Base-by-base conservation (phyloP, 208 protist species). In the Trypanosoma grayi region DNA sequence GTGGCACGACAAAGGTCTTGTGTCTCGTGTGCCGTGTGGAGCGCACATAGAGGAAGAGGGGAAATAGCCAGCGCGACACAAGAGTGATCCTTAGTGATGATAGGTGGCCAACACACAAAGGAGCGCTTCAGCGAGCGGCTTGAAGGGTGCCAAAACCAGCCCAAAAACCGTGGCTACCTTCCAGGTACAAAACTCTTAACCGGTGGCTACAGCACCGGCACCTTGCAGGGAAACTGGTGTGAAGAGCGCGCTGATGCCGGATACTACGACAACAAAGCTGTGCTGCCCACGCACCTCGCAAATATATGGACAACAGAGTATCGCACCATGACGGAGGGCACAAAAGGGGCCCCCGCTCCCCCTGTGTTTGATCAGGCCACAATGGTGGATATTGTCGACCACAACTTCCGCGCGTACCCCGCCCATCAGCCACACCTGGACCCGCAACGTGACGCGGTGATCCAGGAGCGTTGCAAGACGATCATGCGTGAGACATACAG, bases 41-140 rank as follows among this genome's bases (percentile, higher is more conserved):
- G n/a, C n/a, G n/a, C n/a, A n/a, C n/a, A n/a, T n/a, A n/a, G n/a
- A n/a, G n/a, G n/a, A n/a, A n/a, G n/a, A n/a, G n/a, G n/a, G n/a
- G n/a, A n/a, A n/a, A n/a, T n/a, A n/a, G n/a, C n/a, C n/a, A n/a
- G n/a, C n/a, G n/a, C n/a, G n/a, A n/a, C n/a, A n/a, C n/a, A n/a
- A n/a, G n/a, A n/a, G n/a, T n/a, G n/a, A n/a, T n/a, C n/a, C n/a
- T n/a, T n/a, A n/a, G n/a, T n/a, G n/a, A 95, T 95, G 89, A 81
- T 95, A 44, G 89, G 89, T 24, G 86, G 87, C 0, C 86, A 96
- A 57, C 88, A 94, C 77, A 87, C 83, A 44, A 91, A 93, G 58
- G 87, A 96, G 65, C 85, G 91, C 46, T 78, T 92, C 43, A 95
- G 88, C 60, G 91, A 96, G 78, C 75, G 86, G 6, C 55, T 94